Conservation (phyloP, 257 asterid genomes). For the Osmanthus fragrans region DNA sequence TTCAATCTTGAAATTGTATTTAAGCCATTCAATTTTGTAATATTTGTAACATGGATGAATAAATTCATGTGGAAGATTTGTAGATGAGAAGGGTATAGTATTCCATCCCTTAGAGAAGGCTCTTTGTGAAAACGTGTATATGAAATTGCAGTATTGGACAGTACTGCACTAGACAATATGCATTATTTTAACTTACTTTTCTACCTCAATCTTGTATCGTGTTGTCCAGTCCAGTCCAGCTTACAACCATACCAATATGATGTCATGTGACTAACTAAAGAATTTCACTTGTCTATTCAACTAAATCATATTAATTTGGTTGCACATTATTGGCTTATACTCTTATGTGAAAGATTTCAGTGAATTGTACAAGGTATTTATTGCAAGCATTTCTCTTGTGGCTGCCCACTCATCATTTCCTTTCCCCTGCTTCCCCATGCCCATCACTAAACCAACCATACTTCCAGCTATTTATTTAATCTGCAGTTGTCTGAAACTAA, state of each 20-base stretch:
- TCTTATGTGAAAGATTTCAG: neutral
- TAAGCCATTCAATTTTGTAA: neutral
- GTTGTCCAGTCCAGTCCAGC: neutral
- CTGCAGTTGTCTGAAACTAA: conserved; percentile 6
- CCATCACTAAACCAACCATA: neutral
- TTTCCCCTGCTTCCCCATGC: neutral
- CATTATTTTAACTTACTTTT: neutral
- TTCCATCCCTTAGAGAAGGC: neutral
- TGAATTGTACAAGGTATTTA: neutral
- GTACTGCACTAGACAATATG: neutral
- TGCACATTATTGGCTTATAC: neutral
- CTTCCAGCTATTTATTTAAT: neutral
- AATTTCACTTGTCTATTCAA: neutral
- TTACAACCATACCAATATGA: neutral
- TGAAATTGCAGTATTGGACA: neutral
- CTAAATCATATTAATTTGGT: neutral
- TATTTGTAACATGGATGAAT: neutral
- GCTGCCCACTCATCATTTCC: neutral
- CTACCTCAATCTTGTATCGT: neutral
- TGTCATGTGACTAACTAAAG: neutral
- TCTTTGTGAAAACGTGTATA: neutral
- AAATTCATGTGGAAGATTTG: neutral
- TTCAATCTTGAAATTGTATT: neutral
- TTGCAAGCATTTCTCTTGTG: neutral
- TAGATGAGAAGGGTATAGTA: neutral